These are phyloP conservation scores for Tricladium varicosporioides DNA, from an alignment of 2,329 filamentous ascomycete species.

Conservation along the genomic window DNA sequence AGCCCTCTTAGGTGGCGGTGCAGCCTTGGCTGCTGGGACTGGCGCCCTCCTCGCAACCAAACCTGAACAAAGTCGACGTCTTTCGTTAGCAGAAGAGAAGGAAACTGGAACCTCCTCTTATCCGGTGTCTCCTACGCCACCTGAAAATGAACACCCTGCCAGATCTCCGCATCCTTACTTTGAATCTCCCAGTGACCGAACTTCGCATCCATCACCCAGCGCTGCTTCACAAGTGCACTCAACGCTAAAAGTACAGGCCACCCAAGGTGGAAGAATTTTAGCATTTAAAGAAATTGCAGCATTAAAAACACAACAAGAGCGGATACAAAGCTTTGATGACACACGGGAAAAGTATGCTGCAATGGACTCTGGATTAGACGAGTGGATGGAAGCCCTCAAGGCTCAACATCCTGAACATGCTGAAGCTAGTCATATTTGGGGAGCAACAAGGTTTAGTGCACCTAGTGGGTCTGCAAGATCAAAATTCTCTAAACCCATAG, in stretches of 20 bases:
- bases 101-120: slow-evolving; percentile 37
- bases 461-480: slow-evolving; percentile 20
- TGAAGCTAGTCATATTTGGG: slow-evolving; percentile 31
- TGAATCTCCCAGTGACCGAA: slow-evolving; percentile 11
- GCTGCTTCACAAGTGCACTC: slow-evolving; percentile 18
- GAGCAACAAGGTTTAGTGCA: slow-evolving; percentile 14
- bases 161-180: slow-evolving; percentile 22
- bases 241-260: slow-evolving; percentile 3
- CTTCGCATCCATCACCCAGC: slow-evolving; percentile 11
- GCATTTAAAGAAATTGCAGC: slow-evolving; percentile 74
- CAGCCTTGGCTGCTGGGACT: slow-evolving; percentile 9
- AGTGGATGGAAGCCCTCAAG: slow-evolving; percentile 51
- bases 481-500: slow-evolving; percentile 23
- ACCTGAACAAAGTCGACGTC: slow-evolving; percentile 19
- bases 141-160: slow-evolving; percentile 41
- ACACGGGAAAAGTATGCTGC: slow-evolving; percentile 68
- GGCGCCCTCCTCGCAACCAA: slow-evolving; percentile 3
- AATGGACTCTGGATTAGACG: slow-evolving; percentile 71
- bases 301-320: slow-evolving; percentile 61
- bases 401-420: slow-evolving; percentile 48
- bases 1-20: slow-evolving; percentile 16
- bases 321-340: slow-evolving; percentile 71
- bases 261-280: slow-evolving; percentile 18
- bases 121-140: slow-evolving; percentile 37
- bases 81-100: slow-evolving; percentile 48